Evolutionary conservation across 1,139 yeast genomes (phyloP).

Genomic region (Sugiyamaella grinbergsii): DNA sequence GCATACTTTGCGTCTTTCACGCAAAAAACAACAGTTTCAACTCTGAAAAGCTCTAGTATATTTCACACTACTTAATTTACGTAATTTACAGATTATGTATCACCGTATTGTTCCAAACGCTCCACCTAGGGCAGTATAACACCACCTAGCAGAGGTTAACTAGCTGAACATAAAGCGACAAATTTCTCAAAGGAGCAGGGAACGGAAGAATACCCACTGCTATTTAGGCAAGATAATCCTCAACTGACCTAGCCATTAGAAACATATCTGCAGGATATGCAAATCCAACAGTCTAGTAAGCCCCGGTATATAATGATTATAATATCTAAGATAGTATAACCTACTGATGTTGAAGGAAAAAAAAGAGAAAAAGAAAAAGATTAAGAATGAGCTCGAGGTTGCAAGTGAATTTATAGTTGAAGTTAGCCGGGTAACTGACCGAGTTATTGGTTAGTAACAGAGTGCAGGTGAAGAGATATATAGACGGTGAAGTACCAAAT

Average conservation of each 20-base stretch:
- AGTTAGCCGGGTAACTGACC: slow-evolving; percentile 9
- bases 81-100: no score
- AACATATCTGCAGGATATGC: slow-evolving; percentile 33
- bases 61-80: no score
- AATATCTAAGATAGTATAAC: slow-evolving; percentile 38
- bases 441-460: slow-evolving; percentile 1
- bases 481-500: not conserved
- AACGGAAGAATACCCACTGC: slow-evolving; percentile 40
- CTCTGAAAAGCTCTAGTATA: no score
- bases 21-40: no score
- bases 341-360: slow-evolving; percentile 37
- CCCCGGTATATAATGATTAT: slow-evolving; percentile 35
- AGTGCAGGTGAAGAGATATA: not conserved
- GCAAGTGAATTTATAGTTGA: not conserved
- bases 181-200: slow-evolving; percentile 37
- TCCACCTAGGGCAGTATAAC: slow-evolving; percentile 23
- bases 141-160: slow-evolving; percentile 26
- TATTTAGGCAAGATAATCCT: slow-evolving; percentile 38
- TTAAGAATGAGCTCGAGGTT: not conserved
- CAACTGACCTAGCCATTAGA: slow-evolving; percentile 34
- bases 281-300: slow-evolving; percentile 31
- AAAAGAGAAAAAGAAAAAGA: slow-evolving; percentile 20
- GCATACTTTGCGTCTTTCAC: no score
- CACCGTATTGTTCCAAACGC: slow-evolving; percentile 35
- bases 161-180: slow-evolving; percentile 32